These are phyloP conservation scores for Thraustotheca clavata DNA, from an alignment of 352 stramenopile genomes.

Conservation along the genomic window DNA sequence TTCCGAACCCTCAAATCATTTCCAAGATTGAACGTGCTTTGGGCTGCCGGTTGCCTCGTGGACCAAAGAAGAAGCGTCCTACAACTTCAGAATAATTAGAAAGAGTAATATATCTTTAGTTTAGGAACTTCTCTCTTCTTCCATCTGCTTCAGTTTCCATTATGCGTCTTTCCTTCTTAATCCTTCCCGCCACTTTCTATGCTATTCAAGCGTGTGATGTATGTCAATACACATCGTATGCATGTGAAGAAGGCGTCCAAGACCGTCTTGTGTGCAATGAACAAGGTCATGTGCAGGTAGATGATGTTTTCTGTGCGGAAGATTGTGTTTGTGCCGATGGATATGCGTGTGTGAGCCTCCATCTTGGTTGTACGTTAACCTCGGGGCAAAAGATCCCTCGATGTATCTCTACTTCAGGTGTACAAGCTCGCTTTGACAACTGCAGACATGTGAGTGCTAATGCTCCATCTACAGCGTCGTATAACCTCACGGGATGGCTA, in stretches of 20 bases:
- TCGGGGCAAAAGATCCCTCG: constrained; percentile 55
- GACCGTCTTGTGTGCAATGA: constrained; percentile 43
- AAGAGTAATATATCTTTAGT: constrained; percentile 19
- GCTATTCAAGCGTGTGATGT: not conserved
- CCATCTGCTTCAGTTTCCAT: not conserved
- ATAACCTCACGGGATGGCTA: constrained; percentile 56
- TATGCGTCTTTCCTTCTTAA: not conserved
- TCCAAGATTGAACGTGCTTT: constrained; percentile 94
- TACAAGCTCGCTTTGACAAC: constrained; percentile 27
- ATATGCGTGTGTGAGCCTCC: constrained; percentile 49
- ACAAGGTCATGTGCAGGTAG: constrained; percentile 50
- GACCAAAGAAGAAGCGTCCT: constrained; percentile 43
- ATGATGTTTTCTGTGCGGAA: constrained; percentile 73
- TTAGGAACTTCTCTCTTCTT: too few species aligned
- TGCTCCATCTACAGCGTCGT: constrained; percentile 35
- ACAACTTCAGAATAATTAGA: constrained; percentile 17
- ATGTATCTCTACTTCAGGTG: constrained; percentile 31
- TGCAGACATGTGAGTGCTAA: constrained; percentile 31
- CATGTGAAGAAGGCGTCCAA: not conserved
- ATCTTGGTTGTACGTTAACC: constrained; percentile 66
- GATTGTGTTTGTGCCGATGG: constrained; percentile 44
- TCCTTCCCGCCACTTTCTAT: not conserved
- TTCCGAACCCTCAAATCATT: constrained; percentile 97
- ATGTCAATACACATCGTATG: not conserved
- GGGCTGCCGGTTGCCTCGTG: constrained; percentile 77